Conservation (phyloP, 768 basidiomycete genomes). For the Lentinula sp. region DNA sequence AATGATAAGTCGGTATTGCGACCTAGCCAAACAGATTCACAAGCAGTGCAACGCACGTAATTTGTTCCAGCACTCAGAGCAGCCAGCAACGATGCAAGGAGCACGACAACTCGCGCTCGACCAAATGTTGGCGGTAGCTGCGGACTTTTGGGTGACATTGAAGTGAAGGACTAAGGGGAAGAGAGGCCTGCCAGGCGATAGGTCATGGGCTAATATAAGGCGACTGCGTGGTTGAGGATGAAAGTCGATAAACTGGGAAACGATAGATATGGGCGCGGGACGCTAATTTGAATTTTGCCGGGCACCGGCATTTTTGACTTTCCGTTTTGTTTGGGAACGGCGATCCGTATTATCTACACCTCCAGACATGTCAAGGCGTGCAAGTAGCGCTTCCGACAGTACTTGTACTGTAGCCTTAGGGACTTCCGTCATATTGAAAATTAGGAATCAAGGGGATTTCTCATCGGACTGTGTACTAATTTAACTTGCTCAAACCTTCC, state of each 20-base stretch:
- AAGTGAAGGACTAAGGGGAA: background rate
- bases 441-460: too few species aligned
- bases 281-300: background rate
- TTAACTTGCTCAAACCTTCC: background rate
- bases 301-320: background rate
- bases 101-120: slow-evolving; percentile 16
- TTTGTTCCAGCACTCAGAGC: slow-evolving; percentile 8
- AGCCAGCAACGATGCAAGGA: slow-evolving; percentile 1
- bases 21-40: background rate
- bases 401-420: too few species aligned
- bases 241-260: background rate
- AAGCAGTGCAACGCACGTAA: slow-evolving; percentile 5
- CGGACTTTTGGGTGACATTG: background rate
- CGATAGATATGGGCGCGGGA: background rate
- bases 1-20: background rate
- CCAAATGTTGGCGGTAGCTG: slow-evolving; percentile 2
- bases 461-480: too few species aligned
- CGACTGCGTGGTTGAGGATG: background rate
- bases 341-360: too few species aligned
- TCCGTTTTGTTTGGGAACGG: too few species aligned
- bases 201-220: background rate
- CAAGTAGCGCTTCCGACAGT: too few species aligned
- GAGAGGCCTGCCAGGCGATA: background rate
- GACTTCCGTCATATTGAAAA: too few species aligned
- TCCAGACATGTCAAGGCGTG: too few species aligned